A percentile compares a stretch with the other conserved stretches of the same genome.
Conservation (phyloP, 371 early-diverging fungal species). For the Zychaea mexicana region DNA sequence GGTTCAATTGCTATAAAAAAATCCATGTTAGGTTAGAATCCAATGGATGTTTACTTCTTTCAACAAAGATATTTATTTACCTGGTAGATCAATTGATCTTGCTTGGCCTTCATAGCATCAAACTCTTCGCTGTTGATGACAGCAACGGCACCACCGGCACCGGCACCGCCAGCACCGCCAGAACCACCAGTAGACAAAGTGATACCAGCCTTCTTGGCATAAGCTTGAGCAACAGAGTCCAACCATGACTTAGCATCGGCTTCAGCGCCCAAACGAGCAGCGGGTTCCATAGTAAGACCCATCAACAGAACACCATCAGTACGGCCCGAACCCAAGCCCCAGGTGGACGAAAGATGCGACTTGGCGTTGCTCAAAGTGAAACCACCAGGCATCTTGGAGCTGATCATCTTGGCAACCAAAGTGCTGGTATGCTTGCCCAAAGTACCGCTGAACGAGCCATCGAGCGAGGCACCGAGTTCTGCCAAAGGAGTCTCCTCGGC, state of each 20-base stretch:
- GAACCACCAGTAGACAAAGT: slow-evolving; percentile 64
- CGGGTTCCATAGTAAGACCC: slow-evolving; percentile 87
- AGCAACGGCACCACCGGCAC: slow-evolving; percentile 63
- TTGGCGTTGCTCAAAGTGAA: slow-evolving; percentile 84
- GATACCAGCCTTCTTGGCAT: slow-evolving; percentile 82
- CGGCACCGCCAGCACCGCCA: slow-evolving; percentile 60
- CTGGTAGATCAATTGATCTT: slow-evolving; percentile 76
- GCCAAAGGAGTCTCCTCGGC: slow-evolving; percentile 89
- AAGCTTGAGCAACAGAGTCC: slow-evolving; percentile 76
- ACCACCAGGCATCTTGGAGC: slow-evolving; percentile 95
- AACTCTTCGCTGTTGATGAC: slow-evolving; percentile 91
- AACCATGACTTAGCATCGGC: slow-evolving; percentile 91
- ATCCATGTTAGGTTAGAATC: no score
- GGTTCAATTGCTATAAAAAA: slow-evolving; percentile 72
- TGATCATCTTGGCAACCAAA: slow-evolving; percentile 83
- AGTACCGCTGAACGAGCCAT: slow-evolving; percentile 62
- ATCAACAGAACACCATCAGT: slow-evolving; percentile 82
- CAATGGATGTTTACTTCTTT: no score
- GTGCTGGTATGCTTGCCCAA: slow-evolving; percentile 86
- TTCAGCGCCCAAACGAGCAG: slow-evolving; percentile 78
- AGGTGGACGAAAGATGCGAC: slow-evolving; percentile 66
- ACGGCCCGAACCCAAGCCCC: slow-evolving; percentile 89
- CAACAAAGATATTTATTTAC: slow-evolving; percentile 1
- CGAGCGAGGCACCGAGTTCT: slow-evolving; percentile 79
- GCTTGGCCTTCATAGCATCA: slow-evolving; percentile 80